Percentiles rank a stretch among this genome's conserved stretches.
phyloP scores from a whole-genome alignment of 495 filamentous ascomycete species.

The Clohesyomyces aquaticus region DNA sequence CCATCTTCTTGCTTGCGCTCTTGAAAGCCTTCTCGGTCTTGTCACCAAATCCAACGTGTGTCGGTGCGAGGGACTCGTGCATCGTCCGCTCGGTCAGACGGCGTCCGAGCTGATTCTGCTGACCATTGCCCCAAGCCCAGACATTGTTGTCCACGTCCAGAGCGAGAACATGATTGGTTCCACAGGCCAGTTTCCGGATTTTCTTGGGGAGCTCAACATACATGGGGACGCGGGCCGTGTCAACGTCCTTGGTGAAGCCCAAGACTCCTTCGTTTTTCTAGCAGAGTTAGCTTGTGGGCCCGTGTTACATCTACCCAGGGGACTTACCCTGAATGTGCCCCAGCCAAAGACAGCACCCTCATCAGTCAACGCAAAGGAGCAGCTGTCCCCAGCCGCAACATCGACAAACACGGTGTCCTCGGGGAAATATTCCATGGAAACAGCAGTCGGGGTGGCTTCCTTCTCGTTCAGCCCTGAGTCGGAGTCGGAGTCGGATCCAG shows the following conservation, averaged over 20 bases:
- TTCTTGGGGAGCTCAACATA: slow-evolving; percentile 61
- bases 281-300: slow-evolving; percentile 39
- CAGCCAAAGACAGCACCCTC: slow-evolving; percentile 70
- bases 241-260: slow-evolving; percentile 59
- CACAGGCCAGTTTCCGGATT: slow-evolving; percentile 62
- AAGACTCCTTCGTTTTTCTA: slow-evolving; percentile 70
- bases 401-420: slow-evolving; percentile 60
- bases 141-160: slow-evolving; percentile 67
- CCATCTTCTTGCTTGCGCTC: slow-evolving; percentile 58
- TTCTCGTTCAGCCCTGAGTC: slow-evolving; percentile 60
- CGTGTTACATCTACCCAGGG: too few species aligned
- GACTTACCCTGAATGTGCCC: slow-evolving; percentile 69
- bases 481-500: slow-evolving; percentile 49
- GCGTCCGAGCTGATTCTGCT: slow-evolving; percentile 77
- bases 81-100: slow-evolving; percentile 65
- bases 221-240: slow-evolving; percentile 51
- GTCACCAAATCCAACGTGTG: slow-evolving; percentile 62
- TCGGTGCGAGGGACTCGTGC: slow-evolving; percentile 65
- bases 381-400: slow-evolving; percentile 65
- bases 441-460: slow-evolving; percentile 61
- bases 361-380: slow-evolving; percentile 66
- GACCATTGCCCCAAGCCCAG: slow-evolving; percentile 72
- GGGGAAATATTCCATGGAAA: slow-evolving; percentile 54
- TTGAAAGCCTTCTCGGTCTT: slow-evolving; percentile 12
- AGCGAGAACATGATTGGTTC: slow-evolving; percentile 73